Evolutionary conservation across 2,329 filamentous ascomycete genomes (phyloP).

Genomic region (Madurella mycetomatis): DNA sequence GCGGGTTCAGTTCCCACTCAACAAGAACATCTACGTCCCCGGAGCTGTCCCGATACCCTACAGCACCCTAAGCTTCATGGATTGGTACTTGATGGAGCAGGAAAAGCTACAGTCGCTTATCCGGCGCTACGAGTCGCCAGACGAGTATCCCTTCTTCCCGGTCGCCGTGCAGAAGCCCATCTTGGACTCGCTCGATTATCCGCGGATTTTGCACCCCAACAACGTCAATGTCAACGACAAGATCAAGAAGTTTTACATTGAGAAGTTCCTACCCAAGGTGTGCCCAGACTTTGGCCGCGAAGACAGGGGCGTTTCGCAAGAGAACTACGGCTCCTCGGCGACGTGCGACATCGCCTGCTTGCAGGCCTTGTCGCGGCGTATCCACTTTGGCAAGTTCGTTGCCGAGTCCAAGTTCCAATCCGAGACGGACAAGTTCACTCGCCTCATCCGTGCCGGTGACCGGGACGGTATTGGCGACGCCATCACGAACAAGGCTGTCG

Average conservation of each 20-base stretch:
- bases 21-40: slow-evolving; percentile 77
- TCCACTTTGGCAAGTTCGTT: slow-evolving; percentile 98
- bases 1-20: slow-evolving; percentile 93
- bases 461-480: slow-evolving; percentile 77
- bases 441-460: slow-evolving; percentile 76
- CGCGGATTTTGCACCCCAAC: slow-evolving; percentile 81
- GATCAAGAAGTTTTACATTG: slow-evolving; percentile 81
- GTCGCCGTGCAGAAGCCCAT: slow-evolving; percentile 73
- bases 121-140: slow-evolving; percentile 89
- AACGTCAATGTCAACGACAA: slow-evolving; percentile 83
- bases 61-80: slow-evolving; percentile 73
- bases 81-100: slow-evolving; percentile 89
- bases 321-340: slow-evolving; percentile 92
- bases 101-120: slow-evolving; percentile 89
- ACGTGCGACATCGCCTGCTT: slow-evolving; percentile 87
- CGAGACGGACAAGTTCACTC: slow-evolving; percentile 74
- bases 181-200: slow-evolving; percentile 83
- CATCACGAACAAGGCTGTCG: slow-evolving; percentile 85
- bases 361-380: slow-evolving; percentile 82
- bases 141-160: slow-evolving; percentile 97
- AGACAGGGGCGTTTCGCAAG: slow-evolving; percentile 78
- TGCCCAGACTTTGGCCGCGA: slow-evolving; percentile 71
- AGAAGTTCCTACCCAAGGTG: slow-evolving; percentile 75
- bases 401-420: slow-evolving; percentile 91
- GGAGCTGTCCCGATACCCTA: slow-evolving; percentile 76